Conservation (phyloP, 2,329 filamentous ascomycete species). For the Ascochyta fabae region DNA sequence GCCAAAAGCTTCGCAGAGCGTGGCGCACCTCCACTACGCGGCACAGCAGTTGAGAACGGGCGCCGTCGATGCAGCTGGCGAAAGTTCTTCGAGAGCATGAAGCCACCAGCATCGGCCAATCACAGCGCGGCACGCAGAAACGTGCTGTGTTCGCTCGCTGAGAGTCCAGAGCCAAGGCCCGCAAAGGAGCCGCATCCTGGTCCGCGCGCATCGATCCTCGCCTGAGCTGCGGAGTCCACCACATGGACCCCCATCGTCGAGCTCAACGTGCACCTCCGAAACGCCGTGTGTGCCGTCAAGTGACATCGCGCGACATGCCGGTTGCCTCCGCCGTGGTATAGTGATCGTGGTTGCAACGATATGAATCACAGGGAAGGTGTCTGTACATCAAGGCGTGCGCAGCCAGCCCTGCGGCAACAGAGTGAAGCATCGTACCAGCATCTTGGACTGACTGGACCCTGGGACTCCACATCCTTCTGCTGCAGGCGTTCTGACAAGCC, state of each 20-base stretch:
- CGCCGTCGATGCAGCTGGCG: conserved; percentile 8
- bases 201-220: conserved; percentile 8
- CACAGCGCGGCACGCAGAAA: not conserved
- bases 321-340: not conserved
- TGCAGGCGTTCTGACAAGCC: not conserved
- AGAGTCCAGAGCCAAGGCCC: conserved; percentile 13
- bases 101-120: not conserved
- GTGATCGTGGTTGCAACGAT: not conserved
- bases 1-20: conserved; percentile 18
- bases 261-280: conserved; percentile 3
- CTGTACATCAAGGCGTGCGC: not conserved
- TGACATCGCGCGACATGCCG: conserved; percentile 9
- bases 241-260: conserved; percentile 1
- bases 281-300: not conserved
- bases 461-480: conserved; percentile 2
- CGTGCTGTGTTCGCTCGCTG: conserved; percentile 20
- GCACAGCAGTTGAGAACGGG: not conserved
- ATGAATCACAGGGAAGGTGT: not conserved
- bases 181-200: conserved; percentile 8
- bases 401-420: not conserved
- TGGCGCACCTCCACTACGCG: conserved; percentile 7
- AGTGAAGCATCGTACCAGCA: not conserved
- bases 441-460: not conserved
- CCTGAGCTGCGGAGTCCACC: not conserved
- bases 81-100: conserved; percentile 7